phyloP scores from a whole-genome alignment of 257 asterid species.

The Rehmannia glutinosa region DNA sequence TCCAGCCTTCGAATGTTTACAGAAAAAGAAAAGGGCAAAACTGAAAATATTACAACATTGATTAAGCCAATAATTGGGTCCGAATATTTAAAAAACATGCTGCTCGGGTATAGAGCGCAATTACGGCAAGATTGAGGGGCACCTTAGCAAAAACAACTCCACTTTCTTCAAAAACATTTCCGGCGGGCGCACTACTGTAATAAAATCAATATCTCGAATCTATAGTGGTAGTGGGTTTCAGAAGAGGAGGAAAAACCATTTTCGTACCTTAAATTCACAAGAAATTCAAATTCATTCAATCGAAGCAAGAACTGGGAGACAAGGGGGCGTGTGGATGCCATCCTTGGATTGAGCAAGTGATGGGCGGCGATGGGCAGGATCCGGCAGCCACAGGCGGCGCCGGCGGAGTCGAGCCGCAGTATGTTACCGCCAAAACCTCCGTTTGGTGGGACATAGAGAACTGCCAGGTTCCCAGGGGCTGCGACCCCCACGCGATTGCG shows the following conservation, averaged over 20 bases:
- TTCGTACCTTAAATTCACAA: background rate
- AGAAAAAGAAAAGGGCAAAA: too few relatives aligned
- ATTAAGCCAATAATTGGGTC: too few relatives aligned
- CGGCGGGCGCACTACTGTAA: too few relatives aligned
- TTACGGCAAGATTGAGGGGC: background rate
- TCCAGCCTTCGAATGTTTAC: too few relatives aligned
- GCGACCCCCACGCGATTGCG: constrained; percentile 57
- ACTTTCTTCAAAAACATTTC: background rate
- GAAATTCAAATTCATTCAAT: background rate
- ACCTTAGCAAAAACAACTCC: background rate
- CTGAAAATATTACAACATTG: too few relatives aligned
- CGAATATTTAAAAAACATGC: too few relatives aligned
- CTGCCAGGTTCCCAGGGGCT: constrained; percentile 59
- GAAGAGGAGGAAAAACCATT: too few relatives aligned
- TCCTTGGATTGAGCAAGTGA: background rate
- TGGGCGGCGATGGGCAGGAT: constrained; percentile 3
- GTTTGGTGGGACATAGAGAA: constrained; percentile 93
- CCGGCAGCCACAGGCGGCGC: constrained; percentile 23
- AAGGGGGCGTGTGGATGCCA: background rate
- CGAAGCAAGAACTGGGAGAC: background rate
- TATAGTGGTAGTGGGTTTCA: too few relatives aligned
- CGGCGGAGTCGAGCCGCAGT: constrained; percentile 37
- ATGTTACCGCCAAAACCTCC: constrained; percentile 51
- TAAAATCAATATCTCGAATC: too few relatives aligned
- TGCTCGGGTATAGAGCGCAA: background rate